phyloP scores from a whole-genome alignment of 1,284 basidiomycete genomes.

The Heterobasidion annosum region DNA sequence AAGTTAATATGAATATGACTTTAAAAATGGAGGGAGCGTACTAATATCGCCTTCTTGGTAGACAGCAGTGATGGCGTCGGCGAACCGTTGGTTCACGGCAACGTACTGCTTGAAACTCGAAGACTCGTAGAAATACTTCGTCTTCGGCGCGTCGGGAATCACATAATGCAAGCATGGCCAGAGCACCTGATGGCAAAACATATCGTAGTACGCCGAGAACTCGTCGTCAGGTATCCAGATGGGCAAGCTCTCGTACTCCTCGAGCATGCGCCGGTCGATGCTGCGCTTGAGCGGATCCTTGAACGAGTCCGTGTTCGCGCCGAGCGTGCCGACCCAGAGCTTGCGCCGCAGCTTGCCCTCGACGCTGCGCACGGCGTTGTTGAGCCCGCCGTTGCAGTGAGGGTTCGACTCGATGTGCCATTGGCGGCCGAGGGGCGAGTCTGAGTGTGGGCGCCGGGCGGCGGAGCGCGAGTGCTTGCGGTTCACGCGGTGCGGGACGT shows the following conservation, averaged over 20 bases:
- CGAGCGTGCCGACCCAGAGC: constrained; percentile 78
- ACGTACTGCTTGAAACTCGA: constrained; percentile 72
- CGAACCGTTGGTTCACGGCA: constrained; percentile 78
- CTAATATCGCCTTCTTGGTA: constrained; percentile 80
- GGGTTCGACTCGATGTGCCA: constrained; percentile 61
- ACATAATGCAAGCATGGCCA: constrained; percentile 88
- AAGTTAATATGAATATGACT: neutral
- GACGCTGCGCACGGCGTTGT: constrained; percentile 69
- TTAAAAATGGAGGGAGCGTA: constrained; percentile 16
- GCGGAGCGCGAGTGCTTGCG: constrained; percentile 23
- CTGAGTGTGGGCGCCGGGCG: constrained; percentile 10
- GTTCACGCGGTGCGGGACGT: constrained; percentile 30
- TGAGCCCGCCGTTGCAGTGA: constrained; percentile 72
- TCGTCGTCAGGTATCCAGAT: constrained; percentile 79
- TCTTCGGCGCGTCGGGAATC: constrained; percentile 78
- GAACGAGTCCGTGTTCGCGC: constrained; percentile 57
- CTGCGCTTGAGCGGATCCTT: constrained; percentile 43
- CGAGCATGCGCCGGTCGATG: constrained; percentile 52
- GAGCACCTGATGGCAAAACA: constrained; percentile 84
- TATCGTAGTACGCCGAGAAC: constrained; percentile 74
- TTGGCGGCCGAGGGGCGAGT: constrained; percentile 15
- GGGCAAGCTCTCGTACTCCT: constrained; percentile 50
- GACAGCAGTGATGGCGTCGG: constrained; percentile 63
- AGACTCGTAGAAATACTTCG: constrained; percentile 74
- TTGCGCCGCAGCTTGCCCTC: constrained; percentile 41